Conservation (phyloP, 2,329 filamentous ascomycete species). For the Fusarium begoniae region DNA sequence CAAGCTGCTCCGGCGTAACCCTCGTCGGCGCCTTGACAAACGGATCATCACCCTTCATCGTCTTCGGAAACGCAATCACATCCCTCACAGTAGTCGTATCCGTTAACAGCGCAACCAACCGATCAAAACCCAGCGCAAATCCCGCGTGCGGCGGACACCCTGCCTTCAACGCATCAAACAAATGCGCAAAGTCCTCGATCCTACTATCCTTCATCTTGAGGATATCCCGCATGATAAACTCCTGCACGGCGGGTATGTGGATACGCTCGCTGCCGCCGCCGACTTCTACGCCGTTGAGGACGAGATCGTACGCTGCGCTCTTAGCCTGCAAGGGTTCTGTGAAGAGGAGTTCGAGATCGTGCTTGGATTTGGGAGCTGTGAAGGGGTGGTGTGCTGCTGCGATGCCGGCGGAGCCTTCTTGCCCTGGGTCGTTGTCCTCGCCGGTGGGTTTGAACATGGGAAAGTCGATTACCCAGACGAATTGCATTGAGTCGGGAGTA, state of each 20-base stretch:
- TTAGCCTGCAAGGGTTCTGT: conserved; percentile 75
- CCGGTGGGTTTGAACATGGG: conserved; percentile 84
- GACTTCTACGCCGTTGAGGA: conserved; percentile 93
- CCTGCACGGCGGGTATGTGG: conserved; percentile 83
- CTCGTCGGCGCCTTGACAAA: conserved; percentile 80
- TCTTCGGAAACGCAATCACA: conserved; percentile 98
- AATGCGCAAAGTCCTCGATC: conserved; percentile 83
- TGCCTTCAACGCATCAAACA: conserved; percentile 81
- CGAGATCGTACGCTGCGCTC: conserved; percentile 94
- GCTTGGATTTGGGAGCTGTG: conserved; percentile 79
- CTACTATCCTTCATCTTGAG: conserved; percentile 78
- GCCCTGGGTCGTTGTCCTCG: conserved; percentile 73
- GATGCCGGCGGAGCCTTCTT: conserved; percentile 83
- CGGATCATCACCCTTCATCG: conserved; percentile 85
- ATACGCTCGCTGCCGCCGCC: conserved; percentile 94
- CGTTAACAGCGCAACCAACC: conserved; percentile 82
- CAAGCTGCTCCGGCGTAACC: conserved; percentile 67
- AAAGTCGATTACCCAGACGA: conserved; percentile 90
- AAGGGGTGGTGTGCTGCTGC: conserved; percentile 95
- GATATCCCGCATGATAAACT: conserved; percentile 84
- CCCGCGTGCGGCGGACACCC: conserved; percentile 97
- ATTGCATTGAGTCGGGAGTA: conserved; percentile 61
- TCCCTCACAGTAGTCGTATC: conserved; percentile 82
- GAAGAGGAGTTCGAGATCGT: conserved; percentile 78
- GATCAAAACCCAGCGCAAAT: conserved; percentile 91